phyloP scores from a whole-genome alignment of 1,284 basidiomycete genomes.

The Microbotryum violaceum region DNA sequence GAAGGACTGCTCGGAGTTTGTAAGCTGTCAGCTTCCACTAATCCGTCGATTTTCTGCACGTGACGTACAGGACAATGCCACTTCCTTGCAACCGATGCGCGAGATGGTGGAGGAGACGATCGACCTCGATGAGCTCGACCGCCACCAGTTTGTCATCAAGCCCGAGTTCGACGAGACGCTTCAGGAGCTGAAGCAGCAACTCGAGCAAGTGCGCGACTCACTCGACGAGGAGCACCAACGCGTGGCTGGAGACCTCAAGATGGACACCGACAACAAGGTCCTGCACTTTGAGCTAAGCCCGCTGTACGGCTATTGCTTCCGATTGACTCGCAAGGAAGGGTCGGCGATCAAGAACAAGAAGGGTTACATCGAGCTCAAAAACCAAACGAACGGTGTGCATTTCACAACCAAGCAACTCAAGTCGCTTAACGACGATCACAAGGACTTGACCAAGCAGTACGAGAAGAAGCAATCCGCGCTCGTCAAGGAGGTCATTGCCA shows the following conservation, averaged over 20 bases:
- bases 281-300: conserved; percentile 89
- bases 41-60: background rate
- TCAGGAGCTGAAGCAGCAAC: conserved; percentile 58
- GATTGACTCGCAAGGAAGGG: conserved; percentile 79
- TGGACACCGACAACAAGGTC: conserved; percentile 87
- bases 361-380: conserved; percentile 75
- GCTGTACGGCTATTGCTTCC: conserved; percentile 86
- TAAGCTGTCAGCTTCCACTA: conserved; percentile 1
- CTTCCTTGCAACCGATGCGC: conserved; percentile 64
- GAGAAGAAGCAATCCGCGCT: conserved; percentile 67
- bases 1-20: background rate
- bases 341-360: conserved; percentile 61
- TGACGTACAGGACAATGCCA: conserved; percentile 52
- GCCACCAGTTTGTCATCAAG: conserved; percentile 85
- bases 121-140: conserved; percentile 74
- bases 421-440: conserved; percentile 62
- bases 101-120: conserved; percentile 96
- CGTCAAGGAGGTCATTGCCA: conserved; percentile 87
- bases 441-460: conserved; percentile 63
- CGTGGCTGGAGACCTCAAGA: conserved; percentile 62
- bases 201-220: conserved; percentile 65
- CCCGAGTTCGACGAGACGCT: conserved; percentile 79
- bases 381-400: conserved; percentile 78
- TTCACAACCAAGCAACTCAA: conserved; percentile 82
- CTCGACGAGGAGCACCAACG: conserved; percentile 74